Conservation (phyloP, 2,329 filamentous ascomycete species). For the Colletotrichum godetiae region DNA sequence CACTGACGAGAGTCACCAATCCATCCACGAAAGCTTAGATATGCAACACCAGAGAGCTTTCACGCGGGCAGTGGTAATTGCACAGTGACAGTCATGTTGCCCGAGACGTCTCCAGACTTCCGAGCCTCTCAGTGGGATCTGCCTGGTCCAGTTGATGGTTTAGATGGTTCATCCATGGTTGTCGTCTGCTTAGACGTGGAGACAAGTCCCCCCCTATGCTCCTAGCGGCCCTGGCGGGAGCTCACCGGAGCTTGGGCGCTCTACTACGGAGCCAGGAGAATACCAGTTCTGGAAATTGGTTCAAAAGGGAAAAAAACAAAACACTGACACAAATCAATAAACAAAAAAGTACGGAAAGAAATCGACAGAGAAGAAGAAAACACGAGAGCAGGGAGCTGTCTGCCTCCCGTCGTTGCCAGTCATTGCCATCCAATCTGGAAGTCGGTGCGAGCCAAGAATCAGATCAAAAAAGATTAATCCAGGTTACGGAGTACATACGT, state of each 20-base stretch:
- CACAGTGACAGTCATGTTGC: not conserved
- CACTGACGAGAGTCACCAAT: not conserved
- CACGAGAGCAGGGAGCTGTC: not conserved
- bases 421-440: not conserved
- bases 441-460: not conserved
- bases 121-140: not conserved
- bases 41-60: not conserved
- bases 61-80: not conserved
- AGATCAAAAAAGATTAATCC: not conserved
- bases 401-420: not conserved
- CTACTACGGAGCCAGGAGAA: not conserved
- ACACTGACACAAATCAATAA: not conserved
- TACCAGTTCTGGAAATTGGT: not conserved
- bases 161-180: conserved; percentile 26
- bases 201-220: not conserved
- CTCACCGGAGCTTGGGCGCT: not conserved
- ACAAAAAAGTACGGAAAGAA: not conserved
- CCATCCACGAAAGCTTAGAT: not conserved
- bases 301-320: not conserved
- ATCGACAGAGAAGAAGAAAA: not conserved
- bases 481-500: not conserved
- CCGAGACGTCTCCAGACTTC: not conserved
- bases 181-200: not conserved
- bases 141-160: not conserved
- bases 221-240: not conserved